Base-by-base conservation (phyloP, 139 green algal genomes). In the Chlamydomonas sphaeroides region DNA sequence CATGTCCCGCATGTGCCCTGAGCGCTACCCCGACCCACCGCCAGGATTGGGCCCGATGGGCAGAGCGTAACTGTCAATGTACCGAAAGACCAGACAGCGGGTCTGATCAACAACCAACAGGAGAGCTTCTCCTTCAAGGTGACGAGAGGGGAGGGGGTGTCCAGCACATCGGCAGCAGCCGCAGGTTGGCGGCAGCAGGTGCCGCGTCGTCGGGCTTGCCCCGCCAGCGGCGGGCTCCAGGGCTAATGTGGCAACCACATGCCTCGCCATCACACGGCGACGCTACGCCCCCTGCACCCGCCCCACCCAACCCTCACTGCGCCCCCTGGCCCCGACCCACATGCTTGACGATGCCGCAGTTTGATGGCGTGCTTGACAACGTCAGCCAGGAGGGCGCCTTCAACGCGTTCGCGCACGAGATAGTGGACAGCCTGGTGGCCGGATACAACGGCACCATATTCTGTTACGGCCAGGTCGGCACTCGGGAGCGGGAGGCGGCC, bases 401-500 rank as follows among this genome's bases (percentile, higher is more conserved):
- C 86, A 91, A 66, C n/a, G 59, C 77, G 0, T 84, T 83, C 10
- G 89, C 88, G 1, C 68, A 86, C 18, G 92, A 94, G 48, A 91
- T 95, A 62, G 90, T 95, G 42, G 91, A 94, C 65, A 80, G 69
- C 36, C 86, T 95, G 21, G 76, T 97, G 45, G 67, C 86, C 35
- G 93, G 93, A 3, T 95, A 92, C 84, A 97, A 96, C 74, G 92
- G 92, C 28, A 95, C 92, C 30, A 80, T 97, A 3, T 95, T 97
- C 48, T 91, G 88, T 42, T 97, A 97, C 79, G 94, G 92, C 10
- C 91, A 94, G 87, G 90, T 94, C 63, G 42, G 71, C 8, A 14
- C 81, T 20, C 83, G 90, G 65, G 25, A 23, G n/a, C 65, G 45
- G n/a, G n/a, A n/a, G n/a, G n/a, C n/a, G 11, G 73, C 68, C 35